phyloP scores from a whole-genome alignment of 306 rosid species.

The Citrullus mucosospermus region DNA sequence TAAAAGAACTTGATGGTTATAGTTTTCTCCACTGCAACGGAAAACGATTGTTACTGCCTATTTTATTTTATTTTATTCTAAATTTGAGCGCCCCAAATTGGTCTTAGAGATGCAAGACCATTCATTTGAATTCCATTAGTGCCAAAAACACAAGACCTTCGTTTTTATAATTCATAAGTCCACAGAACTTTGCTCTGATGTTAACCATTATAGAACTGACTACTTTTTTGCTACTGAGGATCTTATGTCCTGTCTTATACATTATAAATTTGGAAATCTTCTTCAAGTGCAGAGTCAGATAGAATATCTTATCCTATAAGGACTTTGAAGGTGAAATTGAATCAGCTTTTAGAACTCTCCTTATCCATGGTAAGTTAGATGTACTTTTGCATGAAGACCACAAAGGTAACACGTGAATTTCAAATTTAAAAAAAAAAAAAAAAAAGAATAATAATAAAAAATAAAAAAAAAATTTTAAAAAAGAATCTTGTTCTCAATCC shows the following conservation, averaged over 20 bases:
- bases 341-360: background rate
- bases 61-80: no score
- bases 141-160: background rate
- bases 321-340: background rate
- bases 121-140: background rate
- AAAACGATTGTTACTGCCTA: background rate
- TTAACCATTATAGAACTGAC: background rate
- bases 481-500: background rate
- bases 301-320: background rate
- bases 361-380: background rate
- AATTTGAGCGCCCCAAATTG: background rate
- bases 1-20: background rate
- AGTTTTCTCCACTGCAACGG: background rate
- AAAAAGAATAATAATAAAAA: no score
- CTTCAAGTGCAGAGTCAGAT: background rate
- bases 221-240: background rate
- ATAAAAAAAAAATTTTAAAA: background rate
- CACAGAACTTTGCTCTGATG: background rate
- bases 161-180: background rate
- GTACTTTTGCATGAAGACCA: background rate
- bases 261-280: background rate
- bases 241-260: background rate
- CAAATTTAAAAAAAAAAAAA: background rate
- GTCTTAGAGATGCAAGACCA: background rate
- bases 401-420: background rate